A percentile compares a stretch with the other conserved stretches of the same genome.
phyloP scores from a whole-genome alignment of 192 early-diverging fungal genomes.

The Gonapodya prolifera region DNA sequence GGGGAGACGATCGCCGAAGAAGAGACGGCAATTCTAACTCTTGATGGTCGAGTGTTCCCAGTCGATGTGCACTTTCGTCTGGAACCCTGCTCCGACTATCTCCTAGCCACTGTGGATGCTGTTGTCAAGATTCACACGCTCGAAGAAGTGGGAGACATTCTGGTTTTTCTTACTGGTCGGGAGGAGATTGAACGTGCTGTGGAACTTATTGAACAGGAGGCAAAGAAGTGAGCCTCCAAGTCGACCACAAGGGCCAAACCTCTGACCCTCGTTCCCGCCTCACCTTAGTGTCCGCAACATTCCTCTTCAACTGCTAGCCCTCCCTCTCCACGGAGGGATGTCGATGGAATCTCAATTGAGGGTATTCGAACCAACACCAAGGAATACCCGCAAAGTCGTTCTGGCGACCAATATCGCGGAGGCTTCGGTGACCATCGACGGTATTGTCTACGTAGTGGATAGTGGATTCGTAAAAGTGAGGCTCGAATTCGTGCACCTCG shows the following conservation, averaged over 20 bases:
- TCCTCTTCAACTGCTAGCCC: slow-evolving; percentile 23
- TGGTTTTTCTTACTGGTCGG: slow-evolving; percentile 57
- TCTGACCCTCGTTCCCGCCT: not conserved
- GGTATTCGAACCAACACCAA: slow-evolving; percentile 44
- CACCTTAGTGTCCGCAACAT: slow-evolving; percentile 18
- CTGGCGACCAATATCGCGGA: slow-evolving; percentile 88
- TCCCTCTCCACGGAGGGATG: slow-evolving; percentile 64
- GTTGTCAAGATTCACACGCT: slow-evolving; percentile 61
- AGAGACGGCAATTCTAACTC: slow-evolving; percentile 52
- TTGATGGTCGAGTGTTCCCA: slow-evolving; percentile 64
- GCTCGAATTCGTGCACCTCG: not conserved
- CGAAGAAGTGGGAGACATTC: slow-evolving; percentile 51
- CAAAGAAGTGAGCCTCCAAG: slow-evolving; percentile 11
- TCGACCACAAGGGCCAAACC: no score
- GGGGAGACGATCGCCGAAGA: not conserved
- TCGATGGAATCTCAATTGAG: slow-evolving; percentile 47
- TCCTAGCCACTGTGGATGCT: slow-evolving; percentile 50
- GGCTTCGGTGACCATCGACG: slow-evolving; percentile 63
- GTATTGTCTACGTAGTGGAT: slow-evolving; percentile 66
- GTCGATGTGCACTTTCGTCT: slow-evolving; percentile 46
- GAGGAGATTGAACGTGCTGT: slow-evolving; percentile 65
- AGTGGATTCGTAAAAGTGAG: slow-evolving; percentile 61
- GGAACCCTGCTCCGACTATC: slow-evolving; percentile 49
- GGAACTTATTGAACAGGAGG: slow-evolving; percentile 32
- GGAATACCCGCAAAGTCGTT: slow-evolving; percentile 62